A percentile compares a stretch with the other conserved stretches of the same genome.
phyloP scores from a whole-genome alignment of 1,284 basidiomycete species.

The Tilletia horrida region DNA sequence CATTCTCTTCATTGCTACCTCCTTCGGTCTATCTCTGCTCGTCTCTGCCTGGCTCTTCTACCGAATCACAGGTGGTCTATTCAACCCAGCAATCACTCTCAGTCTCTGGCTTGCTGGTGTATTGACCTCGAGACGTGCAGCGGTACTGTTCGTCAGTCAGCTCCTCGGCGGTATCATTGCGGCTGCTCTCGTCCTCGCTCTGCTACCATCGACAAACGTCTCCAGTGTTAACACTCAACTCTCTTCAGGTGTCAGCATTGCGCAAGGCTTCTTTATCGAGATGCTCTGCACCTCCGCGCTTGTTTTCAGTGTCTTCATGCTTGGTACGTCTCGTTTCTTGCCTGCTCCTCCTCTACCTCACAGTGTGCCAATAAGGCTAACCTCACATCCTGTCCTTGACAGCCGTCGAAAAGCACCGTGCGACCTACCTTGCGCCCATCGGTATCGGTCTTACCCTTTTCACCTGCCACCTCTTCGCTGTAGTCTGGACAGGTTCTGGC shows the following conservation, averaged over 20 bases:
- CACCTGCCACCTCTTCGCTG: slow-evolving; percentile 64
- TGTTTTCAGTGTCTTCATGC: slow-evolving; percentile 56
- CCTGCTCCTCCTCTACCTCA: not conserved
- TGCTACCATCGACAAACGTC: slow-evolving; percentile 54
- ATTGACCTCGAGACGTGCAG: slow-evolving; percentile 55
- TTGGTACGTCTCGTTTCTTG: slow-evolving; percentile 46
- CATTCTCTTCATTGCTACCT: slow-evolving; percentile 39
- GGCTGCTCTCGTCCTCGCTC: slow-evolving; percentile 54
- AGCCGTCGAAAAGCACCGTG: slow-evolving; percentile 58
- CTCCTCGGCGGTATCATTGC: slow-evolving; percentile 59
- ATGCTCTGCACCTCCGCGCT: slow-evolving; percentile 59
- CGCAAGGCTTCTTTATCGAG: slow-evolving; percentile 55
- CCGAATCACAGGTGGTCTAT: slow-evolving; percentile 67
- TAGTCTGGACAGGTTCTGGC: slow-evolving; percentile 59
- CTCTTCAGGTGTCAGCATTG: slow-evolving; percentile 41
- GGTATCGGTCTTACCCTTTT: slow-evolving; percentile 44
- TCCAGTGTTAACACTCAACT: slow-evolving; percentile 55
- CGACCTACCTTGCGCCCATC: slow-evolving; percentile 42
- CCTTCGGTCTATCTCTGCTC: slow-evolving; percentile 40
- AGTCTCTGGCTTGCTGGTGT: slow-evolving; percentile 58
- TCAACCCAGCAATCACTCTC: slow-evolving; percentile 59
- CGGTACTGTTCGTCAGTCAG: slow-evolving; percentile 56
- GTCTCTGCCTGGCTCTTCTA: slow-evolving; percentile 66
- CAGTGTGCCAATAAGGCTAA: not conserved
- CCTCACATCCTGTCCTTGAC: slow-evolving; percentile 57